These are phyloP conservation scores for Trichoderma gracile DNA, from an alignment of 2,329 filamentous ascomycete species.

Conservation along the genomic window DNA sequence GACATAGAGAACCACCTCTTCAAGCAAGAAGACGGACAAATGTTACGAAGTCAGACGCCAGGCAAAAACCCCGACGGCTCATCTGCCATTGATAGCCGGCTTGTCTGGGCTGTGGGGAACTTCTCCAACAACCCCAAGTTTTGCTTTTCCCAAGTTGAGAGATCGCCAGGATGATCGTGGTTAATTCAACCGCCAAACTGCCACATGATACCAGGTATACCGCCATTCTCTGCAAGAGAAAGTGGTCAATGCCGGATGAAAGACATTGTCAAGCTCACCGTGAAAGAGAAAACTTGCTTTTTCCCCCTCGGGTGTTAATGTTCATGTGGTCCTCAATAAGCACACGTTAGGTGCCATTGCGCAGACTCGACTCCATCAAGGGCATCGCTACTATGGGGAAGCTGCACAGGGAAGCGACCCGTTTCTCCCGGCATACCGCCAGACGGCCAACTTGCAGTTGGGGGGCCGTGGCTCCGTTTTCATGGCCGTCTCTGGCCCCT, in stretches of 20 bases:
- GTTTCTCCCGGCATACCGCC: constrained; percentile 23
- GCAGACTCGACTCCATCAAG: constrained; percentile 6
- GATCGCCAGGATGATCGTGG: not conserved
- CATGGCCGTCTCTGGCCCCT: constrained; percentile 9
- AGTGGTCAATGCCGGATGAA: not conserved
- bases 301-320: not conserved
- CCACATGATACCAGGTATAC: constrained; percentile 2
- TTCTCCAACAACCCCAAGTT: not conserved
- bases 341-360: not conserved
- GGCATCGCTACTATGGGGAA: constrained; percentile 11
- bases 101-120: constrained; percentile 2
- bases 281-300: not conserved
- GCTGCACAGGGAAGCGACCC: constrained; percentile 21
- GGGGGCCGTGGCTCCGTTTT: constrained; percentile 11
- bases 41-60: not conserved
- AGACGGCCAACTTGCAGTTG: constrained; percentile 2
- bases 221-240: constrained; percentile 4
- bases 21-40: not conserved
- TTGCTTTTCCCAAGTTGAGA: not conserved
- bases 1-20: not conserved
- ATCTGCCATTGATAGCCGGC: constrained; percentile 13
- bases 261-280: not conserved
- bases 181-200: not conserved
- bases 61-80: not conserved
- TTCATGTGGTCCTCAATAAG: not conserved